A percentile compares a stretch with the other conserved stretches of the same genome.
phyloP scores from a whole-genome alignment of 2,329 filamentous ascomycete genomes.

The Rutstroemia sp. region DNA sequence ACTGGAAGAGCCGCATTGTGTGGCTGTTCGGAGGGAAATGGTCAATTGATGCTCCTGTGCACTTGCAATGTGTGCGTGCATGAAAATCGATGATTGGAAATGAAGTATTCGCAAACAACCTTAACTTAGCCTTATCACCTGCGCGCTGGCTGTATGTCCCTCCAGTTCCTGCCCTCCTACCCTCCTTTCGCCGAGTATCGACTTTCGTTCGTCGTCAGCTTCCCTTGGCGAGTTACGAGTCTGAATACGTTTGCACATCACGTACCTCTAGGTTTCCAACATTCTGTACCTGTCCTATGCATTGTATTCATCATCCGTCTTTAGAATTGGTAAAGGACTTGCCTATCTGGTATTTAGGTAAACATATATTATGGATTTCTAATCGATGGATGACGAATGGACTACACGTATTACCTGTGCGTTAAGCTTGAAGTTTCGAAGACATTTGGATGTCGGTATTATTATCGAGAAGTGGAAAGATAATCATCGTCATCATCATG shows the following conservation, averaged over 20 bases:
- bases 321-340: too few relatives aligned
- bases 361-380: not conserved
- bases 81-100: not conserved
- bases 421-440: not conserved
- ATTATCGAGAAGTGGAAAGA: too few relatives aligned
- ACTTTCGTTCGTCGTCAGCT: not conserved
- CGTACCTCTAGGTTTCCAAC: not conserved
- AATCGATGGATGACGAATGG: not conserved
- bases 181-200: too few relatives aligned
- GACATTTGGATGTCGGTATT: too few relatives aligned
- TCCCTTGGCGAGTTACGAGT: not conserved
- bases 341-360: not conserved
- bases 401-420: not conserved
- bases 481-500: too few relatives aligned
- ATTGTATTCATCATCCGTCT: too few relatives aligned
- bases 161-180: too few relatives aligned
- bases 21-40: not conserved
- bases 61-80: too few relatives aligned
- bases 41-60: too few relatives aligned
- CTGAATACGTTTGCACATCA: conserved; percentile 1
- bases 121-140: too few relatives aligned
- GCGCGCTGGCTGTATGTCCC: too few relatives aligned
- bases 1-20: not conserved
- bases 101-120: not conserved
- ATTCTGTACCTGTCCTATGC: not conserved